Conservation (phyloP, 2,329 filamentous ascomycete genomes). For the Cercospora sp. region DNA sequence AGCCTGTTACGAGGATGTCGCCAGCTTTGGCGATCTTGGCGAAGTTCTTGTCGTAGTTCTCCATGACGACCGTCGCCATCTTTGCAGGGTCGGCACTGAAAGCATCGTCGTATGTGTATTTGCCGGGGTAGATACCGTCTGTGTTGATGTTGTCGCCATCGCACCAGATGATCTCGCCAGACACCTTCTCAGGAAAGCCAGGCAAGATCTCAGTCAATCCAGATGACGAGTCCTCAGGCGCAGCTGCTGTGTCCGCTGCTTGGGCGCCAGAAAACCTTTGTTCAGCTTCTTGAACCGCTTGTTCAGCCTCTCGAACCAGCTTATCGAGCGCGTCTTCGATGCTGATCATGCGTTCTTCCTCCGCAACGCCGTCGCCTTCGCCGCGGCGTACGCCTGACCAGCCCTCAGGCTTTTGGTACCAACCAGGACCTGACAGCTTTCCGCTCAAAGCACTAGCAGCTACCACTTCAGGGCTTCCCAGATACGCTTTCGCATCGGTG, state of each 20-base stretch:
- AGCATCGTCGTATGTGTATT: conserved; percentile 89
- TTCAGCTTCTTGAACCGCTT: conserved; percentile 58
- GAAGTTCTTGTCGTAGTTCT: conserved; percentile 84
- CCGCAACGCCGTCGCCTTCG: conserved; percentile 66
- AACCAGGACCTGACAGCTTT: conserved; percentile 72
- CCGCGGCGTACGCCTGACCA: conserved; percentile 68
- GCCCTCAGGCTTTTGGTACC: conserved; percentile 71
- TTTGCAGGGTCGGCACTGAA: conserved; percentile 68
- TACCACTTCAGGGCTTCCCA: conserved; percentile 86
- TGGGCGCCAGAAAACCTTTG: conserved; percentile 43
- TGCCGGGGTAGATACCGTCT: conserved; percentile 87
- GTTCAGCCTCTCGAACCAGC: conserved; percentile 67
- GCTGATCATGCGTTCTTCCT: conserved; percentile 64
- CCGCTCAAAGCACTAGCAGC: conserved; percentile 81
- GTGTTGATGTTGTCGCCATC: conserved; percentile 88
- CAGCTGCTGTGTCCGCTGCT: conserved; percentile 35
- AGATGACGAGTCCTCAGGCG: conserved; percentile 33
- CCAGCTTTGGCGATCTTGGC: conserved; percentile 60
- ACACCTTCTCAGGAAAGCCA: conserved; percentile 80
- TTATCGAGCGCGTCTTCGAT: conserved; percentile 71
- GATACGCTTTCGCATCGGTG: conserved; percentile 76
- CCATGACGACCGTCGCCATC: conserved; percentile 91
- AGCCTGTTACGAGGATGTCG: conserved; percentile 82
- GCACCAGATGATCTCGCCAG: conserved; percentile 84
- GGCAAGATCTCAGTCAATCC: conserved; percentile 70